Evolutionary conservation across 1,139 yeast species (phyloP).

Genomic region (Yamadazyma sp.): DNA sequence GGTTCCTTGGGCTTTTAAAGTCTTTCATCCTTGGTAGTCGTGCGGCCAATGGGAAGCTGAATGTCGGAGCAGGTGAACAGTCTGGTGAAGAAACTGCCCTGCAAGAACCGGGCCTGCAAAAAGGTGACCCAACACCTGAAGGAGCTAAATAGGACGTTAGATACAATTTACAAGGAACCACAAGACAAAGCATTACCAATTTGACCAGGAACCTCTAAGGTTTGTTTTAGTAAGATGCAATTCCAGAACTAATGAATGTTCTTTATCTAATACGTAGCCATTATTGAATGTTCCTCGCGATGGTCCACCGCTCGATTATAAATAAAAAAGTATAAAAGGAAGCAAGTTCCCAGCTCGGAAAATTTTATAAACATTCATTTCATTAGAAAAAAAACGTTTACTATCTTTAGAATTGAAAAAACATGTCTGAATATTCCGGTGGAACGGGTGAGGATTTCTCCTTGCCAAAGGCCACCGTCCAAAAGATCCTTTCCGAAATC

Average conservation of each 20-base stretch:
- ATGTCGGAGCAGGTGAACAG: too few relatives aligned
- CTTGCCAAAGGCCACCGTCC: slow-evolving; percentile 81
- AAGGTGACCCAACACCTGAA: too few relatives aligned
- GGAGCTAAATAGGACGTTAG: too few relatives aligned
- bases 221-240: too few relatives aligned
- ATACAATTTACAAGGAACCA: too few relatives aligned
- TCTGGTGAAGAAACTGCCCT: too few relatives aligned
- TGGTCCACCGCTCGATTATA: background rate
- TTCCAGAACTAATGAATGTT: too few relatives aligned
- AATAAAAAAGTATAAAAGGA: slow-evolving; percentile 11
- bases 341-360: slow-evolving; percentile 3
- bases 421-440: slow-evolving; percentile 40
- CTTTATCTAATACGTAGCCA: background rate
- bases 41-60: too few relatives aligned
- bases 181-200: too few relatives aligned
- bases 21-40: background rate
- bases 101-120: too few relatives aligned
- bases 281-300: slow-evolving; percentile 3
- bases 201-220: too few relatives aligned
- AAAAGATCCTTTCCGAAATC: slow-evolving; percentile 87
- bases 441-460: slow-evolving; percentile 43
- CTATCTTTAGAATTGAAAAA: slow-evolving; percentile 1
- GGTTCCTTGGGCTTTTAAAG: slow-evolving; percentile 28
- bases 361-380: slow-evolving; percentile 8
- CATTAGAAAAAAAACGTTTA: slow-evolving; percentile 2